Evolutionary conservation across 2,329 filamentous ascomycete genomes (phyloP).

Genomic region (Cordyceps pruinosa): DNA sequence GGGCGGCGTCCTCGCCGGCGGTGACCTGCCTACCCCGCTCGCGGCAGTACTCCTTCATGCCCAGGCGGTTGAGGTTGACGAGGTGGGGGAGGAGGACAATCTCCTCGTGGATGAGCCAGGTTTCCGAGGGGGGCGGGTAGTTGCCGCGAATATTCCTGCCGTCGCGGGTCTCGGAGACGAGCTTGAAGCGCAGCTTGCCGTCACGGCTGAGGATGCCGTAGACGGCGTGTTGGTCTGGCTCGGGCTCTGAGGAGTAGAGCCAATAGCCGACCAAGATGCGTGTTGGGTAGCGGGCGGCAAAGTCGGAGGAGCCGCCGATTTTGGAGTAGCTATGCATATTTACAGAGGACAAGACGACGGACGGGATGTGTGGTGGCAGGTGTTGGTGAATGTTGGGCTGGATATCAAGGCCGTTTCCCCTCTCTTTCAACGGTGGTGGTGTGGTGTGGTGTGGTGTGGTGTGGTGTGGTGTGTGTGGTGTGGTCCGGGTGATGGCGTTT

Average conservation of each 20-base stretch:
- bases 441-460: no score
- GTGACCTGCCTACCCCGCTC: conserved; percentile 5
- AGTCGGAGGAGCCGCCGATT: conserved; percentile 10
- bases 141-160: conserved; percentile 3
- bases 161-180: conserved; percentile 10
- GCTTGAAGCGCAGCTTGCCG: conserved; percentile 12
- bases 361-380: not conserved
- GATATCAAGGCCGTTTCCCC: not conserved
- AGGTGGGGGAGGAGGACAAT: conserved; percentile 7
- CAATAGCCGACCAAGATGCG: conserved; percentile 13
- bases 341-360: not conserved
- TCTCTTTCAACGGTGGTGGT: not conserved
- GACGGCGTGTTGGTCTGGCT: conserved; percentile 13
- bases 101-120: conserved; percentile 9
- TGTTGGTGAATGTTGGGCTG: not conserved
- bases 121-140: conserved; percentile 3
- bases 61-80: conserved; percentile 9
- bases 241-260: conserved; percentile 10
- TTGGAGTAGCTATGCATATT: conserved; percentile 11
- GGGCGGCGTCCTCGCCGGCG: not conserved
- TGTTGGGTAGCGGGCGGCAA: conserved; percentile 12
- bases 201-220: conserved; percentile 12
- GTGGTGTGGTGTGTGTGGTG: no score
- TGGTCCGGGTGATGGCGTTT: not conserved
- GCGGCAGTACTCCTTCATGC: conserved; percentile 13